phyloP scores from a whole-genome alignment of 768 basidiomycete species.

The Cystofilobasidium bisporidii region DNA sequence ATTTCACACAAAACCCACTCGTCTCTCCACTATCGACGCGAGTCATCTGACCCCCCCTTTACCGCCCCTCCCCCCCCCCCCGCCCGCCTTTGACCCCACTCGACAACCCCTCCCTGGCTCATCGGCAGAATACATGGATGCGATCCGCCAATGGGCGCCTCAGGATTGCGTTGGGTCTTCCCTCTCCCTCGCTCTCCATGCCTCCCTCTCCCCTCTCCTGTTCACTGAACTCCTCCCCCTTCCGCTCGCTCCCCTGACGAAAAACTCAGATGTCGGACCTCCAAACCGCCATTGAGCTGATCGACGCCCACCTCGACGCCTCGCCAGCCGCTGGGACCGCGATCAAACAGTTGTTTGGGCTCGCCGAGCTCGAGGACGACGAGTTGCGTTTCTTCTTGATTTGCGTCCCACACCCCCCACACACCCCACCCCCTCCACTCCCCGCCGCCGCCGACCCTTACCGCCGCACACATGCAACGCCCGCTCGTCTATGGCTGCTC shows the following conservation, averaged over 20 bases:
- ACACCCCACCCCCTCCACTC: not conserved
- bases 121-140: slow-evolving; percentile 79
- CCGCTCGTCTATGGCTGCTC: too few relatives aligned
- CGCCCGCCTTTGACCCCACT: not conserved
- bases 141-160: slow-evolving; percentile 56
- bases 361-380: slow-evolving; percentile 57
- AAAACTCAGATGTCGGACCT: slow-evolving; percentile 28
- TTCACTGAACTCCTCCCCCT: too few relatives aligned
- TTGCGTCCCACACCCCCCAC: too few relatives aligned
- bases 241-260: too few relatives aligned
- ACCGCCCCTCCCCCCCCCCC: too few relatives aligned
- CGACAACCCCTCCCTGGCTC: not conserved
- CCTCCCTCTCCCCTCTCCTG: not conserved
- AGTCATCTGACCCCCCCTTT: too few relatives aligned
- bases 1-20: too few relatives aligned
- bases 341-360: slow-evolving; percentile 69
- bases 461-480: too few relatives aligned
- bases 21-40: not conserved
- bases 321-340: slow-evolving; percentile 41
- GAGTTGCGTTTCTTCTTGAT: slow-evolving; percentile 35
- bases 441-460: too few relatives aligned
- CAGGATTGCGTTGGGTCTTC: slow-evolving; percentile 39
- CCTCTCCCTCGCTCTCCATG: not conserved
- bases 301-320: slow-evolving; percentile 33
- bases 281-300: slow-evolving; percentile 30